A percentile compares a stretch with the other conserved stretches of the same genome.
Conservation (phyloP, 768 basidiomycete species). For the Dentipellis fragilis region DNA sequence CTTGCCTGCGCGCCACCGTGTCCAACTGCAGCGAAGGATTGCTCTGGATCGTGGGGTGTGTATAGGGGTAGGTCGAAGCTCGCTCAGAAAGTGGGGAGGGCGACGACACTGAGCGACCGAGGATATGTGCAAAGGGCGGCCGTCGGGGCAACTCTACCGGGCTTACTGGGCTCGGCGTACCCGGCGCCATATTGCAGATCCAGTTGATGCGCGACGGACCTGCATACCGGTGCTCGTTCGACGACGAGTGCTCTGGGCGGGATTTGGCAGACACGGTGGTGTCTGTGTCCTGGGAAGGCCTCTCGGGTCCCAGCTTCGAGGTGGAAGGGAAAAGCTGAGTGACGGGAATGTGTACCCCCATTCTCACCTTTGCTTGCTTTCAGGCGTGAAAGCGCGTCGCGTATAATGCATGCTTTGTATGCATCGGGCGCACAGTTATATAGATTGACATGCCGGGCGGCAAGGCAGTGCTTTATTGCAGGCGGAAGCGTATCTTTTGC, state of each 20-base stretch:
- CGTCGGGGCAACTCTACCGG: conserved; percentile 1
- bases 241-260: background rate
- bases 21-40: conserved; percentile 35
- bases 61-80: conserved; percentile 14
- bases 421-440: too few relatives aligned
- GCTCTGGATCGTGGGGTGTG: conserved; percentile 24
- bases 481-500: too few relatives aligned
- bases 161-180: conserved; percentile 1
- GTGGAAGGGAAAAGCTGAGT: background rate
- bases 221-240: conserved; percentile 3
- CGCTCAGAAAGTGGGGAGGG: conserved; percentile 5
- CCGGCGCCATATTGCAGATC: conserved; percentile 5
- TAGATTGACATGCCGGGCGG: too few relatives aligned
- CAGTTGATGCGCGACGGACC: conserved; percentile 13
- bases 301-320: background rate
- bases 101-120: conserved; percentile 11
- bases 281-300: background rate
- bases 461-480: too few relatives aligned
- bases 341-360: background rate
- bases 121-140: conserved; percentile 5
- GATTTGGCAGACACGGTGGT: too few relatives aligned
- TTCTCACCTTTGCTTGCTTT: too few relatives aligned
- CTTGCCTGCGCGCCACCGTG: conserved; percentile 7
- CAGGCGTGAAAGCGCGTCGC: too few relatives aligned
- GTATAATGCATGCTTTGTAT: too few relatives aligned